These are phyloP conservation scores for Colletotrichum kahawae DNA, from an alignment of 2,329 filamentous ascomycete species.

Conservation along the genomic window DNA sequence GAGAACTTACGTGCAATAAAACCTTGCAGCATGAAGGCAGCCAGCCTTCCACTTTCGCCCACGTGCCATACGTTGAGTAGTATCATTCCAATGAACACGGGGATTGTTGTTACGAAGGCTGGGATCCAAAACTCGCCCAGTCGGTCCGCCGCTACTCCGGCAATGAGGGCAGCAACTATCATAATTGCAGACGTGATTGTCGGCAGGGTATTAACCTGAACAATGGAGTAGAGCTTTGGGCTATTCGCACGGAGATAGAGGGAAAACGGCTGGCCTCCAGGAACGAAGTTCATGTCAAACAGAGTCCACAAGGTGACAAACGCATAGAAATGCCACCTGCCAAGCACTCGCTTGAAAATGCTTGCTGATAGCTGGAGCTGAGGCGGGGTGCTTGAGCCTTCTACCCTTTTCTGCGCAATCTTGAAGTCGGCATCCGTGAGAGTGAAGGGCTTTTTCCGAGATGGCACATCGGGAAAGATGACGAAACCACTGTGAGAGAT, in stretches of 20 bases:
- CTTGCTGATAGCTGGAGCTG: conserved; percentile 33
- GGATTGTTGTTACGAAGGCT: neutral
- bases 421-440: conserved; percentile 26
- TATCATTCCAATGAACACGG: neutral
- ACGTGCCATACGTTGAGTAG: neutral
- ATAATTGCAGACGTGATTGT: neutral
- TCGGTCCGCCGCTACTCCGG: neutral
- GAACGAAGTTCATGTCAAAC: conserved; percentile 39
- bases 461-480: conserved; percentile 31
- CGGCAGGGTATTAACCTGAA: neutral
- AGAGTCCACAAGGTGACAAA: conserved; percentile 40
- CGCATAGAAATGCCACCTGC: conserved; percentile 42
- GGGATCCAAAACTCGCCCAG: neutral
- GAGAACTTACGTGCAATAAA: neutral
- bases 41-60: neutral
- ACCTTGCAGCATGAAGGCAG: neutral
- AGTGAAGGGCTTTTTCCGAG: conserved; percentile 32
- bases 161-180: neutral
- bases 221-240: neutral
- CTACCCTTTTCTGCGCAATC: conserved; percentile 33
- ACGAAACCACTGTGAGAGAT: conserved; percentile 52
- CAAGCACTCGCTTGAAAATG: conserved; percentile 40
- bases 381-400: conserved; percentile 29
- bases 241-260: conserved; percentile 42
- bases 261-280: conserved; percentile 36